A percentile compares a stretch with the other conserved stretches of the same genome.
Conservation (phyloP, 495 filamentous ascomycete genomes). For the Annulohypoxylon nitens region DNA sequence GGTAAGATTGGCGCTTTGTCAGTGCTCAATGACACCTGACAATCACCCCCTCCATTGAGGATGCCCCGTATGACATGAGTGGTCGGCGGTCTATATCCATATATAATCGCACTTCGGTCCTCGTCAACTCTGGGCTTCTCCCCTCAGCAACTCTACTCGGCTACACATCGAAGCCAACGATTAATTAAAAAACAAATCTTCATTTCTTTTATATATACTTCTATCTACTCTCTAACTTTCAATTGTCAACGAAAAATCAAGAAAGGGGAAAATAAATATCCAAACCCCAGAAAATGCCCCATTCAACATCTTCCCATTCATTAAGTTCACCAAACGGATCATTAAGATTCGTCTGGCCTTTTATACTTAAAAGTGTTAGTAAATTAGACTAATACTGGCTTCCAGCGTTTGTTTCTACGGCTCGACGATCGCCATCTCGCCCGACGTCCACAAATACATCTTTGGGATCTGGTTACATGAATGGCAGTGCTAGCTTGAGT, state of each 20-base stretch:
- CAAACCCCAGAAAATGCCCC: slow-evolving; percentile 14
- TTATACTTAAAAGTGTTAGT: slow-evolving; percentile 12
- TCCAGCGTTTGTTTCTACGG: slow-evolving; percentile 2
- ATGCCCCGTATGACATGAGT: slow-evolving; percentile 5
- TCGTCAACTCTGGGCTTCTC: not conserved
- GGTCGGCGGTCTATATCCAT: not conserved
- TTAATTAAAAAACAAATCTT: not conserved
- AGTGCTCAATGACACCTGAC: slow-evolving; percentile 19
- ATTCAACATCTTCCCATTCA: not conserved
- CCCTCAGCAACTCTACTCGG: not conserved
- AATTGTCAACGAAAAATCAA: not conserved
- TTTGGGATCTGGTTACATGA: not conserved
- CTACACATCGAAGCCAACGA: not conserved
- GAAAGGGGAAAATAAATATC: too few species aligned
- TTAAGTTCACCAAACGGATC: slow-evolving; percentile 9
- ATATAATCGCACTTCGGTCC: not conserved
- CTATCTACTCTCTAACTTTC: not conserved
- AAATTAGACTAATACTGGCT: slow-evolving; percentile 31
- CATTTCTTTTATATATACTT: slow-evolving; percentile 9
- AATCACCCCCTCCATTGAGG: not conserved
- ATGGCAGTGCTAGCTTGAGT: not conserved
- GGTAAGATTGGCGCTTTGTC: slow-evolving; percentile 1
- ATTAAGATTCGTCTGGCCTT: slow-evolving; percentile 29
- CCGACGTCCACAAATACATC: slow-evolving; percentile 9
- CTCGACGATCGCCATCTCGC: slow-evolving; percentile 16